Conservation (phyloP, 1,284 basidiomycete species). For the Peniophora sp. region DNA sequence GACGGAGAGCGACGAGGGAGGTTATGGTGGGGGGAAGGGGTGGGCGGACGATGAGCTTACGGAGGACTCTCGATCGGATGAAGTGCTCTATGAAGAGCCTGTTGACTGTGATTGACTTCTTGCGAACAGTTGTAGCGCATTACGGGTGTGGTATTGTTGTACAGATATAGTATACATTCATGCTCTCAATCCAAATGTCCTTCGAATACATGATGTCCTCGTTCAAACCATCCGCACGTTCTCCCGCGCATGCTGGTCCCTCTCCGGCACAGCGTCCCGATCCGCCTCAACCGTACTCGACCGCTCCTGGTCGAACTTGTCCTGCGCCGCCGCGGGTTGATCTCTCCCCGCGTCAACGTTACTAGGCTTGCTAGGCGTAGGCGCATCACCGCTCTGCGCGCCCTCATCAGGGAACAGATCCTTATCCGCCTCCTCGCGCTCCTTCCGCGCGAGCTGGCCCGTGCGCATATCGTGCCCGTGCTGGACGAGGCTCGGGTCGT, state of each 20-base stretch:
- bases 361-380: not conserved
- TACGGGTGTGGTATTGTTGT: no score
- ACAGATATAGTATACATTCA: no score
- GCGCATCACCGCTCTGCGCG: not conserved
- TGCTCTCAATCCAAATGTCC: no score
- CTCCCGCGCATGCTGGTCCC: not conserved
- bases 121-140: no score
- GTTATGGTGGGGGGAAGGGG: no score
- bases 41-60: no score
- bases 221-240: not conserved
- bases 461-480: conserved; percentile 39
- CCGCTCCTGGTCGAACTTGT: not conserved
- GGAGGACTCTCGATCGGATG: no score
- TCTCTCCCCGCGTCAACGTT: not conserved
- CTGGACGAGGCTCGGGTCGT: conserved; percentile 34
- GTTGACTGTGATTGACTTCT: no score
- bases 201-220: no score
- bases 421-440: conserved; percentile 26
- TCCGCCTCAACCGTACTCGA: not conserved
- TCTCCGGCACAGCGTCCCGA: not conserved
- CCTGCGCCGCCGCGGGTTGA: no score
- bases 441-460: conserved; percentile 39
- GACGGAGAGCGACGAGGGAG: no score
- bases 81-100: no score
- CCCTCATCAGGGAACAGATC: conserved; percentile 13